Evolutionary conservation across 495 filamentous ascomycete species (phyloP), one percentile per base, ranked within the genome.

Genomic region (Lasiosphaeris hirsuta): DNA sequence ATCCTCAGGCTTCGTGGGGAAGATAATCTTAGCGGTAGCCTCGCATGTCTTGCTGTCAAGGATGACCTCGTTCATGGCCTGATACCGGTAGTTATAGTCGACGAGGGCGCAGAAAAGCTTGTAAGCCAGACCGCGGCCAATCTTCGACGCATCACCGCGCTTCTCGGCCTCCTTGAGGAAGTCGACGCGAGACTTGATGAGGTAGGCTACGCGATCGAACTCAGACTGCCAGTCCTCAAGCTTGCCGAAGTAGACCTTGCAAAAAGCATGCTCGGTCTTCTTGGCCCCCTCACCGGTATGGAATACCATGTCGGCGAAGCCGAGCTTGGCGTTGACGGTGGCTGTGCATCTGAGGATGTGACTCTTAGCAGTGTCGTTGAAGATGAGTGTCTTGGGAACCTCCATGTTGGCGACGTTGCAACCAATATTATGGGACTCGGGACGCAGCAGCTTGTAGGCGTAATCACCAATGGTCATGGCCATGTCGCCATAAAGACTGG

Each of bases 41-140:
- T 94, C 90, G 46, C 84, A 83, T 13, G 83, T 78, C 1, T 76
- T 75, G 67, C 84, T 88, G 67, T 91, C 83, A 10, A 95, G 78
- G 49, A 90, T 84, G 44, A 93, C 86, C 54, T 92, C 87, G 53
- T 87, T 81, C 76, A 92, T 86, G 19, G 86, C 88, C 57, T 81
- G 77, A 71, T 89, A 94, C 30, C 82, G 78, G 1, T 69, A 69
- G 41, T 83, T 79, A 61, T 89, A 92, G 41, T 90, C 82, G 23
- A 90, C 88, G 4, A 92, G 72, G 41, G 85, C 75, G n/a, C 75
- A 68, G 60, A 93, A 87, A 10, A 92, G 74, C 65, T 89, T 88
- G 73, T 94, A 94, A 1, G 86, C 84, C 72, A 92, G 81, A n/a
- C 84, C 82, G 3, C 84, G 80, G 52, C 83, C 82, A 63, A 89